Evolutionary conservation across 306 rosid species (phyloP), one percentile per base, ranked within the genome.

Genomic region (apple (Malus domestica)): DNA sequence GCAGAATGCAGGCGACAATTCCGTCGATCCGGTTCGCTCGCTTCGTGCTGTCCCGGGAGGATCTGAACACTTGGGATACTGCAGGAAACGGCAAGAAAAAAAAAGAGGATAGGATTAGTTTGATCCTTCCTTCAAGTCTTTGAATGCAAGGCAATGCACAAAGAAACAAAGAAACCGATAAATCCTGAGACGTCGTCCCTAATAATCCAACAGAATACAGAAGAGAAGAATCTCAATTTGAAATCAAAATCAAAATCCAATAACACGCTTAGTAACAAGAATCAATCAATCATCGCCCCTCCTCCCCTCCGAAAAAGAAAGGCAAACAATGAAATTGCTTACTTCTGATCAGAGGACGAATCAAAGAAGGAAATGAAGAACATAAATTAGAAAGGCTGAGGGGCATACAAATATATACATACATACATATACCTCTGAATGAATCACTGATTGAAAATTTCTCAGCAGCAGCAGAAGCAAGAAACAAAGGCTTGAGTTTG

Each of bases 171-270:
- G 8, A 49, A 49, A 49, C 8, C 55, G 6, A 49, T 15, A 10
- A 57, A 57, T 8, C 80, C 57, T 44, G 70, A 74, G 29, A 61
- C n/a, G 64, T 63, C 76, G 72, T 67, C 69, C 78, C 81, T 71
- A 60, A 52, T 27, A 68, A 72, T 70, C 76, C 71, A 63, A 70
- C 78, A 65, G 82, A 29, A 74, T 9, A 62, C 38, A 62, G n/a
- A 44, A 20, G 54, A 49, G 19, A 49, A 49, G 19, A 49, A 49
- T 49, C 54, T 38, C 42, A 38, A 38, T 7, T 64, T 66, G 11
- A 58, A 71, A 67, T 27, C 72, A 60, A 46, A 22, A 33, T 11
- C 44, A 44, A 40, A 49, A 46, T 6, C 42, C 42, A 7, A 38
- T 38, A 7, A 38, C 42, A 6, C 42, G 42, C 42, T 38, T 7